Conservation (phyloP, 345 rosid genomes). For the Sonneratia caseolaris region DNA sequence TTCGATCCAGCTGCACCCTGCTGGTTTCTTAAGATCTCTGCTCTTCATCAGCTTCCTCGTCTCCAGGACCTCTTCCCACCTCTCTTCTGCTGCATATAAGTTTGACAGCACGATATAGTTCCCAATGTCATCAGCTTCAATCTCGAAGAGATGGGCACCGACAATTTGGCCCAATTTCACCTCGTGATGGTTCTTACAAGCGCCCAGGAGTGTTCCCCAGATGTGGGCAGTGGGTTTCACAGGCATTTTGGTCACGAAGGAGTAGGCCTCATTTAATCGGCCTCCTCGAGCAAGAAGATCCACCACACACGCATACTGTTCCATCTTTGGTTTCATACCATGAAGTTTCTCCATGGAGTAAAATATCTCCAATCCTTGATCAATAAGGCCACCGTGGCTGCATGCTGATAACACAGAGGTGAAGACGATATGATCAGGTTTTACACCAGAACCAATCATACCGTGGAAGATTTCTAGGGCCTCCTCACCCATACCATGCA, state of each 20-base stretch:
- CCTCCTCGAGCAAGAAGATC: slow-evolving; percentile 91
- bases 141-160: slow-evolving; percentile 50
- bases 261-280: slow-evolving; percentile 55
- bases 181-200: slow-evolving; percentile 52
- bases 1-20: slow-evolving; percentile 94
- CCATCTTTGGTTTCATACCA: slow-evolving; percentile 53
- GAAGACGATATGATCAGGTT: slow-evolving; percentile 66
- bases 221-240: slow-evolving; percentile 50
- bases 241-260: slow-evolving; percentile 51
- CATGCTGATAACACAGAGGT: slow-evolving; percentile 74
- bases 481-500: slow-evolving; percentile 78
- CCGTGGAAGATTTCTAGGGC: slow-evolving; percentile 52
- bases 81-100: slow-evolving; percentile 69
- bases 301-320: slow-evolving; percentile 67
- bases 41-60: slow-evolving; percentile 60
- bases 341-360: slow-evolving; percentile 37
- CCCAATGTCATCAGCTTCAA: slow-evolving; percentile 47
- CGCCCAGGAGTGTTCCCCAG: slow-evolving; percentile 77
- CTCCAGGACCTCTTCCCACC: slow-evolving; percentile 72
- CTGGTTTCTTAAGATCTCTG: slow-evolving; percentile 62
- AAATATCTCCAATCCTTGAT: slow-evolving; percentile 59
- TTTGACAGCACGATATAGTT: slow-evolving; percentile 72
- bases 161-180: slow-evolving; percentile 52
- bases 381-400: slow-evolving; percentile 70
- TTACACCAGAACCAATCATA: slow-evolving; percentile 46